Evolutionary conservation across 2,329 filamentous ascomycete genomes (phyloP).

Genomic region (Fusarium agapanthi): DNA sequence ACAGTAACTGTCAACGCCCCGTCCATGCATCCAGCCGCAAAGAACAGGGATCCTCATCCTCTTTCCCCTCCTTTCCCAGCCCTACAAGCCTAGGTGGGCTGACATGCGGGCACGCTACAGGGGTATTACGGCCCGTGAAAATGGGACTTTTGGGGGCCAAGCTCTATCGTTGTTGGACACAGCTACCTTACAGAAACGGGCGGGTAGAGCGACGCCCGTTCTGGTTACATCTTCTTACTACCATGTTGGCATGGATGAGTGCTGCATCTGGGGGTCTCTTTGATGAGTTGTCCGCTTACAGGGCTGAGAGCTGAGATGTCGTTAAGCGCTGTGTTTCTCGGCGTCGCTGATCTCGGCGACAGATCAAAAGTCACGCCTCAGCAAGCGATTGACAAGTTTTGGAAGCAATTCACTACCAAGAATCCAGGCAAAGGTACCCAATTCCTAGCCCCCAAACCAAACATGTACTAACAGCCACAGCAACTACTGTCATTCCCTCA

Average conservation of each 20-base stretch:
- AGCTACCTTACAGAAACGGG: not conserved
- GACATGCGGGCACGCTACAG: conserved; percentile 10
- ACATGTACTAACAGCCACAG: conserved; percentile 43
- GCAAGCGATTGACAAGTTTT: conserved; percentile 75
- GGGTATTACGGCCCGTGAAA: not conserved
- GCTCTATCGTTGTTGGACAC: not conserved
- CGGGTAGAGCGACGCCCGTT: not conserved
- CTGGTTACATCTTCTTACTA: not conserved
- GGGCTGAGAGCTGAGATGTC: not conserved
- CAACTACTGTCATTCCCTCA: conserved; percentile 74
- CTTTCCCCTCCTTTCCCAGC: conserved; percentile 9
- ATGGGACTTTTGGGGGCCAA: conserved; percentile 20
- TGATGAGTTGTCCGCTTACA: conserved; percentile 24
- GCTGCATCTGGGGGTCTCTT: not conserved
- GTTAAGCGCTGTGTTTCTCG: not conserved
- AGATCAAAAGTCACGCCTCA: conserved; percentile 67
- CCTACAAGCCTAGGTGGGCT: conserved; percentile 26
- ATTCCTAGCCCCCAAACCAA: not conserved
- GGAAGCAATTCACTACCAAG: conserved; percentile 75
- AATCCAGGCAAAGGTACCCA: conserved; percentile 71
- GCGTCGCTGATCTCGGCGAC: conserved; percentile 16
- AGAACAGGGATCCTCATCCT: not conserved
- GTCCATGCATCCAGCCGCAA: conserved; percentile 22
- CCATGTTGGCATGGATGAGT: not conserved
- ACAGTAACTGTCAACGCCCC: not conserved